These are phyloP conservation scores for Isabelozyma heimii DNA, from an alignment of 805 yeast genomes.

Conservation along the genomic window DNA sequence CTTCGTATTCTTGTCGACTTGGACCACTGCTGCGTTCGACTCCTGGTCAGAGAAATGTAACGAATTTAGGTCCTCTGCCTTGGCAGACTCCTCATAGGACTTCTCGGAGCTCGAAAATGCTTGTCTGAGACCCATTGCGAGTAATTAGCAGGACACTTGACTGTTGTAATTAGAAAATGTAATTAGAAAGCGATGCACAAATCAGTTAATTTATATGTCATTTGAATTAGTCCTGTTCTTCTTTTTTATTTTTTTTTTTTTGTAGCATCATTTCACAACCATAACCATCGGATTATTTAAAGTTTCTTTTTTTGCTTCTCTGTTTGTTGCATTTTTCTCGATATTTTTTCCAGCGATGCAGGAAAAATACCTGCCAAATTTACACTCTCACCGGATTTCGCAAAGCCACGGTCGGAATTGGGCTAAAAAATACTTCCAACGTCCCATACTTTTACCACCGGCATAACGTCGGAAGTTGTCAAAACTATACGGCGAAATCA, in stretches of 20 bases:
- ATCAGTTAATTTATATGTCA: background rate
- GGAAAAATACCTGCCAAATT: background rate
- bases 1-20: slow-evolving; percentile 43
- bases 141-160: background rate
- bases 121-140: background rate
- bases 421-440: background rate
- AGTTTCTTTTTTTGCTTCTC: background rate
- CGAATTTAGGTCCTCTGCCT: slow-evolving; percentile 2
- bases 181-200: background rate
- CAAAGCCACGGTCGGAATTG: background rate
- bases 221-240: too few species aligned
- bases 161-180: background rate
- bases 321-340: background rate
- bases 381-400: background rate
- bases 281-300: background rate
- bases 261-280: background rate
- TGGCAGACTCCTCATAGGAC: background rate
- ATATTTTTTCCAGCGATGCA: background rate
- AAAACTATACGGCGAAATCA: background rate
- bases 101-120: background rate
- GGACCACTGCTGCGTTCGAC: slow-evolving; percentile 23
- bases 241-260: too few species aligned
- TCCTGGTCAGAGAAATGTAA: slow-evolving; percentile 12
- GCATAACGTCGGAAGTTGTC: background rate
- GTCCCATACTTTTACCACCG: background rate